Conservation (phyloP, 768 basidiomycete species). For the Lactarius psammicola region DNA sequence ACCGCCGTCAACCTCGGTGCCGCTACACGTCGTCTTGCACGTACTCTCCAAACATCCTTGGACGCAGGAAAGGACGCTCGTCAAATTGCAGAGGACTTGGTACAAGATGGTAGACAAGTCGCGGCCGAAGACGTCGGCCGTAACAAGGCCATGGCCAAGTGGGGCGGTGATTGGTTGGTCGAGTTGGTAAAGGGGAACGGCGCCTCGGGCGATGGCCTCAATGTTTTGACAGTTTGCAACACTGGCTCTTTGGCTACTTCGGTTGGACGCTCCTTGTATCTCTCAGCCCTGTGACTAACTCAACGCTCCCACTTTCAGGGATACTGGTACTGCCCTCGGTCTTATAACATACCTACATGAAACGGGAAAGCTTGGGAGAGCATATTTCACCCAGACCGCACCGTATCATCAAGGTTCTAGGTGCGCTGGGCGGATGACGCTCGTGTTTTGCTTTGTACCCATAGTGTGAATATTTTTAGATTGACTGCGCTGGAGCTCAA, state of each 20-base stretch:
- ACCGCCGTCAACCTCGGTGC: conserved; percentile 95
- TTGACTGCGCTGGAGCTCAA: conserved; percentile 89
- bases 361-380: conserved; percentile 68
- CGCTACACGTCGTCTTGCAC: conserved; percentile 70
- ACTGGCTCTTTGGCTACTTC: conserved; percentile 97
- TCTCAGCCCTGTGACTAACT: conserved; percentile 4
- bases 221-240: conserved; percentile 92
- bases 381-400: conserved; percentile 91
- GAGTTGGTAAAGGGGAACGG: conserved; percentile 45
- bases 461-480: conserved; percentile 40
- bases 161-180: conserved; percentile 85
- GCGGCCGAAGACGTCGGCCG: conserved; percentile 85
- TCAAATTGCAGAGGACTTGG: conserved; percentile 52
- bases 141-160: conserved; percentile 80
- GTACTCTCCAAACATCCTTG: conserved; percentile 41
- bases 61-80: conserved; percentile 44
- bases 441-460: neutral
- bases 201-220: conserved; percentile 51
- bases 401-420: conserved; percentile 93
- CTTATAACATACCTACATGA: conserved; percentile 89
- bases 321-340: conserved; percentile 92
- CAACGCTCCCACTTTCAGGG: conserved; percentile 50
- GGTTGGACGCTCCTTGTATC: conserved; percentile 43
- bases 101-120: conserved; percentile 71
- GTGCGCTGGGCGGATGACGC: conserved; percentile 36